Base-by-base conservation (phyloP, 768 basidiomycete genomes). In the Hemileccinum impolitum region DNA sequence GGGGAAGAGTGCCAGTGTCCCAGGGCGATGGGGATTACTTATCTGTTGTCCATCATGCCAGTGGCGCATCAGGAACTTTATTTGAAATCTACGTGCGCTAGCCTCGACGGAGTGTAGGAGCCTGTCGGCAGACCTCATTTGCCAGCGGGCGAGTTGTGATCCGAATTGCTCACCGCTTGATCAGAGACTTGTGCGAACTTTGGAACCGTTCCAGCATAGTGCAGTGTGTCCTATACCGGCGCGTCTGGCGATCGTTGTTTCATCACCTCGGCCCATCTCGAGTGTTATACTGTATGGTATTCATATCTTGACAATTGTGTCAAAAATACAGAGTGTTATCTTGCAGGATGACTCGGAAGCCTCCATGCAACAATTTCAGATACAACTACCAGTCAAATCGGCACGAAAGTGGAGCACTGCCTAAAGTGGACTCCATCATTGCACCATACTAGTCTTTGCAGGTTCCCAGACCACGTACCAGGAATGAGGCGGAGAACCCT, bases 381-480 rank as follows among this genome's bases (percentile, higher is more conserved):
- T 15, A 21, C 25, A 18, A 2, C 3, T 30, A 35, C 15, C 2
- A 2, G 17, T 18, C 41, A 13, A 28, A 40, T 31, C 11, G 3
- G 28, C 7, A 30, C 28, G 28, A 12, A 30, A 30, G 28, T 30
- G 21, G 10, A 23, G 28, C 18, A 10, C 19, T 25, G 15, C 45
- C 35, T 56, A 37, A 15, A 52, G 15, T 37, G 19, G 40, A 26
- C 10, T 14, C n/a, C 9, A 30, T 56, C 21, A 53, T 52, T 28
- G 21, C 17, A 28, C 17, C 3, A 8, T 28, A n/a, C n/a, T n/a
- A 19, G 38, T 31, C 38, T 19, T 18, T 15, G 18, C 10, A 9
- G 39, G 15, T 6, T 17, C 28, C 17, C 13, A 19, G 17, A 39
- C 10, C 32, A 54, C 58, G 28, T 39, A 62, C 60, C 50, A 39